Evolutionary conservation across 176 grass and related monocot genomes (phyloP).

Genomic region (Olyra latifolia): DNA sequence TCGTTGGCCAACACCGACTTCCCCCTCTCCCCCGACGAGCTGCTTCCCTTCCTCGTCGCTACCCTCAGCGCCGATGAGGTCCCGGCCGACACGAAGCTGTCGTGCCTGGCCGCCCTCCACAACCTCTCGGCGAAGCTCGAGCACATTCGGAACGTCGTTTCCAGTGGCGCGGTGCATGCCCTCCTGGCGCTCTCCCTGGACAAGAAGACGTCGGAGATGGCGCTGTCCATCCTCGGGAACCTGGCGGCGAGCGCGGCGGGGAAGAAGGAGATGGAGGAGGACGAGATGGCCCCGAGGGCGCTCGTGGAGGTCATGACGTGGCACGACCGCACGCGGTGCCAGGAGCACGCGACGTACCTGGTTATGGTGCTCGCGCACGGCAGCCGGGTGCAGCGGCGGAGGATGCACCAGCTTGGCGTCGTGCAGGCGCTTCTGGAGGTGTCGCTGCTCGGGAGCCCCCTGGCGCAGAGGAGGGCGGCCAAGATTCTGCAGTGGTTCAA

Average conservation of each 20-base stretch:
- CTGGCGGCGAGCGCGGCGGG: constrained; percentile 45
- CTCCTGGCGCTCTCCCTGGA: constrained; percentile 38
- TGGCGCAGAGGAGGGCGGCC: constrained; percentile 56
- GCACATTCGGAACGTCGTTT: constrained; percentile 56
- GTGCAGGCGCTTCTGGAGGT: constrained; percentile 70
- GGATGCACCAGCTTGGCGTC: constrained; percentile 49
- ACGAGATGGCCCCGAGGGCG: constrained; percentile 41
- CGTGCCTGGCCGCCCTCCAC: constrained; percentile 60
- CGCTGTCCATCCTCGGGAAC: constrained; percentile 57
- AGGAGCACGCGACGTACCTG: constrained; percentile 78
- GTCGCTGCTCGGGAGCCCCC: constrained; percentile 57
- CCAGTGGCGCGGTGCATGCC: constrained; percentile 54
- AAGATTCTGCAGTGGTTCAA: constrained; percentile 90
- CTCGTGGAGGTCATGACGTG: constrained; percentile 60
- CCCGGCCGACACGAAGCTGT: constrained; percentile 28
- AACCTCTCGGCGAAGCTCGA: constrained; percentile 75
- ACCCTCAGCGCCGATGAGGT: constrained; percentile 32
- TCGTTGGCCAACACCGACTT: constrained; percentile 75
- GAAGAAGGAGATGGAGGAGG: constrained; percentile 47
- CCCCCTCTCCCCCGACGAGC: constrained; percentile 44
- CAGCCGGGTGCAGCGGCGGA: constrained; percentile 25
- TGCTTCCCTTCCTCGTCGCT: constrained; percentile 61
- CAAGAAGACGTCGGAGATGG: constrained; percentile 31
- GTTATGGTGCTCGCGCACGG: constrained; percentile 65
- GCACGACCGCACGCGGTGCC: constrained; percentile 48